These are phyloP conservation scores for Artemisia argyi DNA, from an alignment of 129 eudicot species.

Conservation along the genomic window DNA sequence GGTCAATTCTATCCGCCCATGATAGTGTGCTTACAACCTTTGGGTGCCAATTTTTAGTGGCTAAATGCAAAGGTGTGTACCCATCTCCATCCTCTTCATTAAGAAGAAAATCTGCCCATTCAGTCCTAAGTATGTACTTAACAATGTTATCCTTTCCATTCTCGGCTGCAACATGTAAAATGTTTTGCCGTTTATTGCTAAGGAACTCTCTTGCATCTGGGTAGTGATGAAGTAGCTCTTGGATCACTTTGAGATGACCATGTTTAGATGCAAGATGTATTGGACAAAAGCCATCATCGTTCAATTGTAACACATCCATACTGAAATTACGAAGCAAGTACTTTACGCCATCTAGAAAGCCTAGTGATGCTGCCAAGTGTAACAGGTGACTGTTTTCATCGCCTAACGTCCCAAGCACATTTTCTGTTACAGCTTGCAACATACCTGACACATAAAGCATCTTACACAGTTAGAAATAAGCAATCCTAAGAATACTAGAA, in stretches of 20 bases:
- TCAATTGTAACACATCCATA: too few species aligned
- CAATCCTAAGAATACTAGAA: not conserved
- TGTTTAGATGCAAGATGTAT: conserved; percentile 25
- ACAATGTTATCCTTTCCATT: conserved; percentile 35
- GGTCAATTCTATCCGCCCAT: conserved; percentile 31
- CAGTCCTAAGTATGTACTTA: conserved; percentile 26
- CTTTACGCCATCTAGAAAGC: conserved; percentile 20
- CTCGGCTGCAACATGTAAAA: conserved; percentile 49
- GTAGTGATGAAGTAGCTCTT: conserved; percentile 29
- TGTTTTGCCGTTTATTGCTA: conserved; percentile 35
- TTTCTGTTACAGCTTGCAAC: not conserved
- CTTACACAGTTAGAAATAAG: too few species aligned
- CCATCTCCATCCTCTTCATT: conserved; percentile 52
- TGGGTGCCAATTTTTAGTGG: conserved; percentile 46
- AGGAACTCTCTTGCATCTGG: conserved; percentile 40
- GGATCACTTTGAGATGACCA: conserved; percentile 21
- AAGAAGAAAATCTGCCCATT: conserved; percentile 34
- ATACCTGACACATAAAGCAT: too few species aligned
- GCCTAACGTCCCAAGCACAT: not conserved
- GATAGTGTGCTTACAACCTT: conserved; percentile 37
- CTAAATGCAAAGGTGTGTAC: conserved; percentile 54
- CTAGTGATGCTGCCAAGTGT: conserved; percentile 26
- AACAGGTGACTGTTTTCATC: conserved; percentile 3
- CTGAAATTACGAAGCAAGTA: conserved; percentile 7
- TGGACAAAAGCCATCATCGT: not conserved